Evolutionary conservation across 768 basidiomycete genomes (phyloP), one percentile per base, ranked within the genome.

Genomic region (Collybia nuda): DNA sequence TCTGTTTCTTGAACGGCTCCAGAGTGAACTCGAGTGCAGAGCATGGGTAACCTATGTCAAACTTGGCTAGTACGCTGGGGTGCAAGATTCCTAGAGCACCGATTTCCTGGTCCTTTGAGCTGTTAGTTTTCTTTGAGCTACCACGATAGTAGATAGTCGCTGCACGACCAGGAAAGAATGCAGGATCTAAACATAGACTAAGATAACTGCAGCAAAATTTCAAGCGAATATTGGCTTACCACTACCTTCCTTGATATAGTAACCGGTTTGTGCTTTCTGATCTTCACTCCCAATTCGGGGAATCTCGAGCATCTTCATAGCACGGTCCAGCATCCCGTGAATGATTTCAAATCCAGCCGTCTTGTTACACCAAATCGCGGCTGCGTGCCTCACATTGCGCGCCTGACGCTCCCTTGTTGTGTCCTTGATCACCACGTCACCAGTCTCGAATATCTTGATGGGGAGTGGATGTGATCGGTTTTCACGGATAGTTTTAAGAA

Each of bases 261-360:
- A 99, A 8, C 97, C 97, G 12, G 77, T 80, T 44, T 71, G 65
- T 23, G 83, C 82, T 52, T 79, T 73, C 32, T 62, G 70, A 60
- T 88, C 80, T 26, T 62, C 67, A 51, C 74, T 80, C 18, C 74
- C 67, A 48, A 98, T 88, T 57, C 85, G 80, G 35, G 93, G 89
- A 29, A 99, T 80, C 56, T 97, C 96, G 18, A 99, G 74, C 81
- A 97, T 94, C 67, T 86, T 89, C 97, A 99, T 98, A 32, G 91
- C 81, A 44, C 95, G 79, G 70, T 98, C 94, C 56, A 99, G 71
- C 70, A 98, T 74, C 28, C 97, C 97, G 66, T 98, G 97, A 9
- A 95, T 86, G 53, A 96, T 81, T 74, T 99, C 95, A 64, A 99
- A 99, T 3, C 95, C 95, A 32, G 95, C 97, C 12, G 88, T 91